Percentiles rank a stretch among this genome's conserved stretches.
Conservation (phyloP, 1,139 yeast species). For the Sugiyamaella xylanicola region DNA sequence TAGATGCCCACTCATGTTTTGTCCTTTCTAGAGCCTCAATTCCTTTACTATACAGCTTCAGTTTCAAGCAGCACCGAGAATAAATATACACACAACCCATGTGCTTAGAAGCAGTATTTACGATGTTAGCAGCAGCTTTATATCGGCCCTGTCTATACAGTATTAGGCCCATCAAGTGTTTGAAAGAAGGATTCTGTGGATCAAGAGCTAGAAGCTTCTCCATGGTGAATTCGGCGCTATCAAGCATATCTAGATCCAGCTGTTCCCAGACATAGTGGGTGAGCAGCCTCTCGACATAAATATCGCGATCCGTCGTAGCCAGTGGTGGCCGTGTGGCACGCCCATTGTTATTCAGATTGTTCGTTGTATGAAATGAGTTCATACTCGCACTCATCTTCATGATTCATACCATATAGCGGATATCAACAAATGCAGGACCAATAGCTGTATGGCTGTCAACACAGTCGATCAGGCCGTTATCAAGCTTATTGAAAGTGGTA, state of each 20-base stretch:
- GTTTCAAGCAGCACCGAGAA: conserved; percentile 63
- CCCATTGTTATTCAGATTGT: background rate
- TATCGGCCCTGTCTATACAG: conserved; percentile 56
- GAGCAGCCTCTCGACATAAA: conserved; percentile 24
- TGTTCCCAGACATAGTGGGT: conserved; percentile 56
- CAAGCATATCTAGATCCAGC: conserved; percentile 66
- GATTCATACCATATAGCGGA: conserved; percentile 1
- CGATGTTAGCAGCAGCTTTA: conserved; percentile 52
- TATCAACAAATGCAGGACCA: too few species aligned
- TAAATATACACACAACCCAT: conserved; percentile 72
- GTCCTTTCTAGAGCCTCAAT: conserved; percentile 54
- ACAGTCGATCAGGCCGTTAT: too few species aligned
- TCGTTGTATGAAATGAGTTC: conserved; percentile 9
- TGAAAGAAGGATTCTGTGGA: conserved; percentile 53
- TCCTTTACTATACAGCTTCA: conserved; percentile 64
- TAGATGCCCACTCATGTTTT: conserved; percentile 9
- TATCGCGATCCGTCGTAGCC: conserved; percentile 12
- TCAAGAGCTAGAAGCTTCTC: conserved; percentile 69
- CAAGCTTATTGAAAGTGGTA: too few species aligned
- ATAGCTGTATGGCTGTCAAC: too few species aligned
- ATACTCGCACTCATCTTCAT: conserved; percentile 4
- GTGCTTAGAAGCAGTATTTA: conserved; percentile 46
- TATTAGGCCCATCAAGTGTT: conserved; percentile 66
- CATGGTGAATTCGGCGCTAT: conserved; percentile 78
- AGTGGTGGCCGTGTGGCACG: background rate